Base-by-base conservation (phyloP, 345 rosid genomes). In the Syzygium jambos region DNA sequence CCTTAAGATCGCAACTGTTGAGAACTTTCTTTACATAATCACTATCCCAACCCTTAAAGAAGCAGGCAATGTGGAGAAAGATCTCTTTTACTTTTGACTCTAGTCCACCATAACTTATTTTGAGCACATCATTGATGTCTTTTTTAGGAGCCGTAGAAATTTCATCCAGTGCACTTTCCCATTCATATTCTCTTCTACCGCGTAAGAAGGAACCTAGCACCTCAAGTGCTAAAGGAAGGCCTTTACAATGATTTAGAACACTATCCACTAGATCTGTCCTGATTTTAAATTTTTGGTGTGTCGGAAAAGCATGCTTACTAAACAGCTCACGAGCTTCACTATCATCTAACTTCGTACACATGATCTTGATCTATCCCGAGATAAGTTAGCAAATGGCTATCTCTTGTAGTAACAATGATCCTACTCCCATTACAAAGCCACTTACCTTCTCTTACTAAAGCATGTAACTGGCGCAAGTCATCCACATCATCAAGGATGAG, bases 331-430 rank as follows among this genome's bases (percentile, higher is more conserved):
- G 23, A 54, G 23, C 57, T 54, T 54, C 57, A 19, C 23, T 2
- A 1, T 54, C 9, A 2, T 54, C 19, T 2, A 54, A 54, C 57
- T 19, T 54, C 57, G 7, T 19, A 19, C 9, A 54, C 22, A 6
- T 19, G 23, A 54, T 1, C 23, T 17, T 19, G 23, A 54, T 54
- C 9, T 17, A 53, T 53, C 6, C 22, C 56, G 2, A 6, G 57
- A 19, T 0, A 0, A 2, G 23, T 19, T 17, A 54, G 0, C 57
- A 19, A 19, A 54, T 54, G 57, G 6, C 6, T 6, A 19, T 54
- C 57, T 19, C 57, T 19, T 16, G 57, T 54, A 19, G 57, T 54
- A 19, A 54, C 3, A 1, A 54, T 54, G 1, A 54, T 54, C 9
- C 57, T 54, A 5, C 57, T 54, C 8, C 57, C 57, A 19, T 17